Evolutionary conservation across 305 asterid genomes (phyloP).

Genomic region (Rubia tinctorum): DNA sequence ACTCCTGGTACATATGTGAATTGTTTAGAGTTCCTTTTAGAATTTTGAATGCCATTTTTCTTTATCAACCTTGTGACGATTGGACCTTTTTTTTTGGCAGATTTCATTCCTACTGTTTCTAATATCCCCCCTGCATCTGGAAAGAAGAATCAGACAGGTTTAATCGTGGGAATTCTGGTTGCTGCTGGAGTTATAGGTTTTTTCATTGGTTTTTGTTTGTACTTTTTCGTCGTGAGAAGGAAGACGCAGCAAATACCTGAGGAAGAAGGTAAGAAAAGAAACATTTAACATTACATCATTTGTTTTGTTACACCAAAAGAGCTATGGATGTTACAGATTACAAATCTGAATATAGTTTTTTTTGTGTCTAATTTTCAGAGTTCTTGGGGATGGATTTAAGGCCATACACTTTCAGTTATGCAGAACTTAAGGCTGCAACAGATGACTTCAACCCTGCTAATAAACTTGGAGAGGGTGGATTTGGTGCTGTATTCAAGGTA

Average conservation of each 20-base stretch:
- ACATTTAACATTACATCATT: not conserved
- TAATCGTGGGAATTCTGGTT: constrained; percentile 60
- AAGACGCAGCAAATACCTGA: constrained; percentile 36
- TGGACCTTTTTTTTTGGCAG: constrained; percentile 27
- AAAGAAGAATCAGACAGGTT: constrained; percentile 44
- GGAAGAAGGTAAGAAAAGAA: constrained; percentile 48
- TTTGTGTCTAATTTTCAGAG: constrained; percentile 35
- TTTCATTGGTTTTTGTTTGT: constrained; percentile 34
- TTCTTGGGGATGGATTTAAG: constrained; percentile 61
- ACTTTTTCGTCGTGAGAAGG: constrained; percentile 35
- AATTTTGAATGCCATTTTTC: not conserved
- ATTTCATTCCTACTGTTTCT: constrained; percentile 55
- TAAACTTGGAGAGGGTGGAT: constrained; percentile 90
- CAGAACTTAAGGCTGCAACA: constrained; percentile 62
- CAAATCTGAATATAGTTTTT: not conserved
- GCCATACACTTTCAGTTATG: constrained; percentile 60
- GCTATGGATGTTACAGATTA: not conserved
- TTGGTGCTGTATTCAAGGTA: constrained; percentile 90
- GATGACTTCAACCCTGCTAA: constrained; percentile 51
- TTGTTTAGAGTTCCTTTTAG: not conserved
- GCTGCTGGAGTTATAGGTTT: constrained; percentile 38
- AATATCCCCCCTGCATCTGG: constrained; percentile 49
- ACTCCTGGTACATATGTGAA: constrained; percentile 37
- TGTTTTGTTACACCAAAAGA: not conserved
- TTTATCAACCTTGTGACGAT: constrained; percentile 10